Percentiles rank a stretch among this genome's conserved stretches.
Conservation (phyloP, 2,329 filamentous ascomycete genomes). For the Fusarium phyllophilum region DNA sequence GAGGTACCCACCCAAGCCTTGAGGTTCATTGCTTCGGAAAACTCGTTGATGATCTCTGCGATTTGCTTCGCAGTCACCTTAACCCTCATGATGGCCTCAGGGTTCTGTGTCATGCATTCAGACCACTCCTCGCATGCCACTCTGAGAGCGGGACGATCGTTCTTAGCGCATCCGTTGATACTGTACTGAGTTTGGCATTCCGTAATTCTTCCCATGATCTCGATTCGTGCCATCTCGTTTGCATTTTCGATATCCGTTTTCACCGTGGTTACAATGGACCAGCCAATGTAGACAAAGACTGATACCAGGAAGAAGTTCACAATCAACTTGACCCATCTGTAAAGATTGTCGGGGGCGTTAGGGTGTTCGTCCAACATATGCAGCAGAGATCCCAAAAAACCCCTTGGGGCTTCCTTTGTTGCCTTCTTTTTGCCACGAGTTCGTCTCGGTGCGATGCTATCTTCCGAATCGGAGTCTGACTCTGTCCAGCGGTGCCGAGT, state of each 20-base stretch:
- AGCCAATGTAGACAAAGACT: constrained; percentile 71
- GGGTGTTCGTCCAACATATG: constrained; percentile 66
- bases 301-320: constrained; percentile 72
- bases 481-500: constrained; percentile 57
- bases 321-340: constrained; percentile 67
- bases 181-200: constrained; percentile 78
- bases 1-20: constrained; percentile 69
- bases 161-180: constrained; percentile 76
- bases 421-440: constrained; percentile 41
- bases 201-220: constrained; percentile 77
- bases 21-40: constrained; percentile 88
- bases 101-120: constrained; percentile 86
- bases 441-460: constrained; percentile 38
- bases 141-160: constrained; percentile 77
- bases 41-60: constrained; percentile 92
- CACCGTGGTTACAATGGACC: constrained; percentile 75
- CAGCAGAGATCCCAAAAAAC: constrained; percentile 57
- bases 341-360: constrained; percentile 67
- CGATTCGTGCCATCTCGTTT: constrained; percentile 72
- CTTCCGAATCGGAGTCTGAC: constrained; percentile 62
- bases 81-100: constrained; percentile 79
- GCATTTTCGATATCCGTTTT: constrained; percentile 79
- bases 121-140: constrained; percentile 82
- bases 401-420: constrained; percentile 28
- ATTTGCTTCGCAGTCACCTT: constrained; percentile 87